These are phyloP conservation scores for Pezicula carpinea DNA, from an alignment of 2,329 filamentous ascomycete species.

Conservation along the genomic window DNA sequence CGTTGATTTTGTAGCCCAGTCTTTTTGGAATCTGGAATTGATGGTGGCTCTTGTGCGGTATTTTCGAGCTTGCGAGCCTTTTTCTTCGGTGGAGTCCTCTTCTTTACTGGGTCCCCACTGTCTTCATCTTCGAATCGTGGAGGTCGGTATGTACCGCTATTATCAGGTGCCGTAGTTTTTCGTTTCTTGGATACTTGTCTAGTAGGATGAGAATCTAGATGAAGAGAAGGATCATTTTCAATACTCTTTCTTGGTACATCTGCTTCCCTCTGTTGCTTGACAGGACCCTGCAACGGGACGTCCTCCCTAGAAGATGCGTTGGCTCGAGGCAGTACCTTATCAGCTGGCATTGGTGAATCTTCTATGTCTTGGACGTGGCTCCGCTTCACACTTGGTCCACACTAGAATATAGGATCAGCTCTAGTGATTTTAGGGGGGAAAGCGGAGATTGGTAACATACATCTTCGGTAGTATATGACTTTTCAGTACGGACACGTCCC, in stretches of 20 bases:
- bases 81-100: conserved; percentile 10
- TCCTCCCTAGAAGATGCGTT: not conserved
- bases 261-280: not conserved
- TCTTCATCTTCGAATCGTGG: conserved; percentile 13
- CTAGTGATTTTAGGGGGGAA: no score
- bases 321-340: not conserved
- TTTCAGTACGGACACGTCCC: no score
- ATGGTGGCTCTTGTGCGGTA: not conserved
- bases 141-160: conserved; percentile 17
- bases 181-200: conserved; percentile 13
- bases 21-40: conserved; percentile 1
- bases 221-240: not conserved
- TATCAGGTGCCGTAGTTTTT: conserved; percentile 9
- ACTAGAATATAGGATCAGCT: no score
- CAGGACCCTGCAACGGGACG: not conserved
- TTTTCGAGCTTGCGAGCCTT: conserved; percentile 4
- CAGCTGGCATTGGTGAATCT: no score
- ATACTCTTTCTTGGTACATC: not conserved
- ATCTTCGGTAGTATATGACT: no score
- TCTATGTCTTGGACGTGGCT: no score
- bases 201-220: not conserved
- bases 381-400: no score
- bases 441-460: no score
- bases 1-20: not conserved
- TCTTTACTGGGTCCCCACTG: conserved; percentile 8